Conservation (phyloP, 768 basidiomycete genomes). For the Trametopsis cervina region DNA sequence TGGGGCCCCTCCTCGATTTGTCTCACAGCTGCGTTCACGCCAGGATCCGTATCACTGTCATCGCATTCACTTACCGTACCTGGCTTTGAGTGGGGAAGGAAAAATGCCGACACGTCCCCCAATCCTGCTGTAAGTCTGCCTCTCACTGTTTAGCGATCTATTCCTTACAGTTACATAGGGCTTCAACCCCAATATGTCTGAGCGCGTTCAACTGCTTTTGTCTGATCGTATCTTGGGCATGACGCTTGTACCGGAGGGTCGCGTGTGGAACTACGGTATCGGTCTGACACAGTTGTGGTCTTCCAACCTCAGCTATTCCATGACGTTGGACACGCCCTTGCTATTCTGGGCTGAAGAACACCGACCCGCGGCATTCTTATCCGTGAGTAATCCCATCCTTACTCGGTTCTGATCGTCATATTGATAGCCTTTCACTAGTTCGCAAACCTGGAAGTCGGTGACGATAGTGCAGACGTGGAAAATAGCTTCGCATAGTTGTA, state of each 20-base stretch:
- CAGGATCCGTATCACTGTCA: conserved; percentile 93
- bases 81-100: conserved; percentile 98
- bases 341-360: conserved; percentile 97
- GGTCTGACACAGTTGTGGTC: conserved; percentile 91
- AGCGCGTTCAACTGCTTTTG: conserved; percentile 85
- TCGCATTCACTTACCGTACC: conserved; percentile 86
- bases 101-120: conserved; percentile 79
- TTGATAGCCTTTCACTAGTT: conserved; percentile 43
- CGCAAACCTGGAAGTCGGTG: conserved; percentile 82
- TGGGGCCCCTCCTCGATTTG: conserved; percentile 94
- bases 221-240: conserved; percentile 96
- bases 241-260: conserved; percentile 90
- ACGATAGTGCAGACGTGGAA: conserved; percentile 94
- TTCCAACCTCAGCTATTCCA: conserved; percentile 69
- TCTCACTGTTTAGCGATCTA: conserved; percentile 7
- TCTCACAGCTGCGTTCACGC: conserved; percentile 92
- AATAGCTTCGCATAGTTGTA: conserved; percentile 75
- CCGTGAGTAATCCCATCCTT: conserved; percentile 42
- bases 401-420: too few species aligned
- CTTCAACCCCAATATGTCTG: conserved; percentile 99
- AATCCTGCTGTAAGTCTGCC: conserved; percentile 56
- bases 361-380: conserved; percentile 89
- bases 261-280: conserved; percentile 95
- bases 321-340: conserved; percentile 88
- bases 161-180: conserved; percentile 36